Percentiles rank a stretch among this genome's conserved stretches.
Evolutionary conservation across 2,329 filamentous ascomycete species (phyloP).

Genomic region (Myriosclerotinia scirpicola): DNA sequence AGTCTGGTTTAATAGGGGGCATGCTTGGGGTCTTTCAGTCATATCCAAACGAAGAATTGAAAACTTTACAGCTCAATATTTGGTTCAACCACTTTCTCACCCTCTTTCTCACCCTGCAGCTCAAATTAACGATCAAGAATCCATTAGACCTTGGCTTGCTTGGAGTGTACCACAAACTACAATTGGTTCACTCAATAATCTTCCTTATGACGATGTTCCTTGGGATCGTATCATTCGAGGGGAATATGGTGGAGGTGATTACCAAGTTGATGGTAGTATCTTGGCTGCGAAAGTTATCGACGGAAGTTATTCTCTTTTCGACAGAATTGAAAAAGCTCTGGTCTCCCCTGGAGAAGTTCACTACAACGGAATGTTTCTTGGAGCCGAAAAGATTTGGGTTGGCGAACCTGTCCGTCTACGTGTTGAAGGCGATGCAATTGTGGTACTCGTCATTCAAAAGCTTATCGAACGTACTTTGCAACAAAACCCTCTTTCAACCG

Average conservation of each 20-base stretch:
- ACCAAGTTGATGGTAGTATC: conserved; percentile 57
- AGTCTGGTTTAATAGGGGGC: conserved; percentile 54
- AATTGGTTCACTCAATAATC: conserved; percentile 44
- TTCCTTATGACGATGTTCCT: conserved; percentile 51
- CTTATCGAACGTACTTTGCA: conserved; percentile 39
- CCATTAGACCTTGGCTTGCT: conserved; percentile 56
- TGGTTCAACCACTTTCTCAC: conserved; percentile 51
- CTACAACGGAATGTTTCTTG: conserved; percentile 56
- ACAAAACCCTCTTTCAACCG: conserved; percentile 27
- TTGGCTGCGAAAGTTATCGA: conserved; percentile 57
- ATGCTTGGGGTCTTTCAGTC: conserved; percentile 55
- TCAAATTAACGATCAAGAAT: conserved; percentile 47
- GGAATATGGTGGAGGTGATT: conserved; percentile 47
- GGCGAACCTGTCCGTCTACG: conserved; percentile 57
- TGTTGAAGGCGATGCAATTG: conserved; percentile 45
- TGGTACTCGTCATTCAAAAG: conserved; percentile 48
- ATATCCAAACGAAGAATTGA: conserved; percentile 48
- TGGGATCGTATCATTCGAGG: conserved; percentile 49
- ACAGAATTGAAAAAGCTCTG: conserved; percentile 45
- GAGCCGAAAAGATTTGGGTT: conserved; percentile 59
- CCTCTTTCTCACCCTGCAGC: conserved; percentile 44
- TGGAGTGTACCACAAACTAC: conserved; percentile 57
- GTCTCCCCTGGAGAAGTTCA: conserved; percentile 44
- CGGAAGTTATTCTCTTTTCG: conserved; percentile 54
- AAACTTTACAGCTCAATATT: conserved; percentile 43